Conservation (phyloP, 768 basidiomycete species). For the Porphyrellus cyaneotinctus region DNA sequence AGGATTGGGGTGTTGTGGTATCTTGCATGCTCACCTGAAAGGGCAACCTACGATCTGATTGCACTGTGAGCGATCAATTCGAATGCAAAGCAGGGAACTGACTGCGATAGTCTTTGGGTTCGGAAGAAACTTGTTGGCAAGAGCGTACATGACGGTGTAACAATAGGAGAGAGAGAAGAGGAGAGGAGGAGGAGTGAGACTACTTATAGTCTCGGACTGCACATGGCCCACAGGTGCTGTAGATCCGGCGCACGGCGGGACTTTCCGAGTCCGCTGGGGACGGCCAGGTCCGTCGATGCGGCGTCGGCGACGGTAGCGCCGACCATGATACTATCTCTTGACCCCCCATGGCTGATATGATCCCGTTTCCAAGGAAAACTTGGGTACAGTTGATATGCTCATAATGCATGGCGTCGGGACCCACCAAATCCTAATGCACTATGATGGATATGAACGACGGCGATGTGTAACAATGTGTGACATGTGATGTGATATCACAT, state of each 20-base stretch:
- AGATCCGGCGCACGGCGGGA: background rate
- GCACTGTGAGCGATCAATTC: constrained; percentile 5
- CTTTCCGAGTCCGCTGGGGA: background rate
- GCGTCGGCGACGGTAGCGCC: background rate
- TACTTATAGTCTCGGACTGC: background rate
- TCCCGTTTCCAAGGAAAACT: no score
- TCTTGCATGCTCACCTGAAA: constrained; percentile 64
- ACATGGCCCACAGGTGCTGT: background rate
- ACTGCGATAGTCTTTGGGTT: constrained; percentile 79
- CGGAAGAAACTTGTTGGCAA: constrained; percentile 30
- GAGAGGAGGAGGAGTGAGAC: background rate
- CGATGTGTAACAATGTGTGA: background rate
- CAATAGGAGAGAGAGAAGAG: background rate
- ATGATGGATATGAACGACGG: background rate
- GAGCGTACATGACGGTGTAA: constrained; percentile 18
- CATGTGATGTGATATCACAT: no score
- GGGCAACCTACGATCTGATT: constrained; percentile 88
- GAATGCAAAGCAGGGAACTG: constrained; percentile 32
- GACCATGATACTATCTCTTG: background rate
- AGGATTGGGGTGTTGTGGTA: background rate
- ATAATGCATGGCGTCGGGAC: background rate
- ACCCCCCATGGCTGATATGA: no score
- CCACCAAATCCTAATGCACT: no score
- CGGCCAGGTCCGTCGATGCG: no score
- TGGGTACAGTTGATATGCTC: background rate